Percentiles rank a stretch among this genome's conserved stretches.
These are phyloP conservation scores for Paramecium sonneborni DNA, from an alignment of 73 alveolate species.

Conservation along the genomic window DNA sequence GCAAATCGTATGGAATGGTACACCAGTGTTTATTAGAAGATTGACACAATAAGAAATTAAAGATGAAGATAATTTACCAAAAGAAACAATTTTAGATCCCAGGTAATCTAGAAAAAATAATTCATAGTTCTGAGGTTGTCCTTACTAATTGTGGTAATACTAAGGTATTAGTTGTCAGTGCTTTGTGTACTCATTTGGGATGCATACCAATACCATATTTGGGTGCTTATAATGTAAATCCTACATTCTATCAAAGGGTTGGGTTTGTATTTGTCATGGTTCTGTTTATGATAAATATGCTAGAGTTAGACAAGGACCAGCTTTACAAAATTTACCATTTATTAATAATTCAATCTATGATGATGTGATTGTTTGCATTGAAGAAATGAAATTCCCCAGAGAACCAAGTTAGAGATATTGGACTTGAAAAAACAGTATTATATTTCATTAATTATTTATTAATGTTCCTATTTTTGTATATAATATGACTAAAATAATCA, in stretches of 20 bases:
- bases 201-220: conserved; percentile 95
- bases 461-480: not conserved
- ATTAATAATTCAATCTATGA: conserved; percentile 86
- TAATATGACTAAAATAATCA: conserved; percentile 8
- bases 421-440: conserved; percentile 49
- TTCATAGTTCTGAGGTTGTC: conserved; percentile 65
- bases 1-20: conserved; percentile 94
- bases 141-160: conserved; percentile 90
- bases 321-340: conserved; percentile 83
- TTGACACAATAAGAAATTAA: conserved; percentile 82
- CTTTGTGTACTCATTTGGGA: conserved; percentile 93
- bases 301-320: conserved; percentile 94
- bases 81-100: conserved; percentile 79
- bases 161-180: conserved; percentile 85
- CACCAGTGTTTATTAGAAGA: conserved; percentile 89
- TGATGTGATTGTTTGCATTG: conserved; percentile 81
- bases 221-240: conserved; percentile 80
- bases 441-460: not conserved
- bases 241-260: conserved; percentile 57
- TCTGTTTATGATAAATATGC: conserved; percentile 93
- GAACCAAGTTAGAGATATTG: conserved; percentile 77
- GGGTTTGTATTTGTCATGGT: conserved; percentile 96
- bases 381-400: conserved; percentile 86
- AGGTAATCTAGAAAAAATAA: not conserved
- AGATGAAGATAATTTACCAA: conserved; percentile 77